These are phyloP conservation scores for Chionographis japonica DNA, from an alignment of 106 monocot species.

Conservation along the genomic window DNA sequence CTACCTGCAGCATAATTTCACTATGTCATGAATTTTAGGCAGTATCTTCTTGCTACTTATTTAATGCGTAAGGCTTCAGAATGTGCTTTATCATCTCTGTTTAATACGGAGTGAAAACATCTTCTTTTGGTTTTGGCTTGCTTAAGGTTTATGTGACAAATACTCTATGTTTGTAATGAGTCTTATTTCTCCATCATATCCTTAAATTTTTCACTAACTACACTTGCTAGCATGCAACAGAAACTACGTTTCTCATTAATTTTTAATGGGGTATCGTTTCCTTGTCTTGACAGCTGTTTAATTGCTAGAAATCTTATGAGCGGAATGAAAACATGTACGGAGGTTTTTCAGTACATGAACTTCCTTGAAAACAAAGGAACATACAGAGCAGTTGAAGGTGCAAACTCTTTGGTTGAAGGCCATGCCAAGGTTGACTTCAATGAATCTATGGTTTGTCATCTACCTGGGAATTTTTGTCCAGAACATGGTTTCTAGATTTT, in stretches of 20 bases:
- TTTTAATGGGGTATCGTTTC: not conserved
- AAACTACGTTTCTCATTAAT: not conserved
- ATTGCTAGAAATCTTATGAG: slow-evolving; percentile 95
- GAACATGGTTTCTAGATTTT: not conserved
- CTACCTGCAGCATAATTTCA: too few species aligned
- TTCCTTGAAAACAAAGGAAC: slow-evolving; percentile 55
- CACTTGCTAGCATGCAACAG: slow-evolving; percentile 1
- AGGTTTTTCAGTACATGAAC: slow-evolving; percentile 77
- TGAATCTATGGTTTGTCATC: slow-evolving; percentile 8
- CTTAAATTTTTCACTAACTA: not conserved
- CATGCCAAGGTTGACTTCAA: slow-evolving; percentile 45
- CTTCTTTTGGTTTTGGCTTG: too few species aligned
- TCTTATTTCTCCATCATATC: too few species aligned
- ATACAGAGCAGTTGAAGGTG: slow-evolving; percentile 46
- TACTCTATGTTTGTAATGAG: too few species aligned
- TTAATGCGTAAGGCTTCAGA: too few species aligned
- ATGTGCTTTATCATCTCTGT: too few species aligned
- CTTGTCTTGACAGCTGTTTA: slow-evolving; percentile 64
- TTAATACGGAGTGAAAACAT: too few species aligned
- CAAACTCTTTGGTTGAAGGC: slow-evolving; percentile 61
- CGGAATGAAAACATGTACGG: slow-evolving; percentile 90
- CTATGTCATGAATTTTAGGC: too few species aligned
- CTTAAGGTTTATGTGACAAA: too few species aligned
- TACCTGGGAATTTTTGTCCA: not conserved
- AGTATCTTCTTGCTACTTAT: too few species aligned